Base-by-base conservation (phyloP, 2,329 filamentous ascomycete genomes). In the Bipolaris cookei region DNA sequence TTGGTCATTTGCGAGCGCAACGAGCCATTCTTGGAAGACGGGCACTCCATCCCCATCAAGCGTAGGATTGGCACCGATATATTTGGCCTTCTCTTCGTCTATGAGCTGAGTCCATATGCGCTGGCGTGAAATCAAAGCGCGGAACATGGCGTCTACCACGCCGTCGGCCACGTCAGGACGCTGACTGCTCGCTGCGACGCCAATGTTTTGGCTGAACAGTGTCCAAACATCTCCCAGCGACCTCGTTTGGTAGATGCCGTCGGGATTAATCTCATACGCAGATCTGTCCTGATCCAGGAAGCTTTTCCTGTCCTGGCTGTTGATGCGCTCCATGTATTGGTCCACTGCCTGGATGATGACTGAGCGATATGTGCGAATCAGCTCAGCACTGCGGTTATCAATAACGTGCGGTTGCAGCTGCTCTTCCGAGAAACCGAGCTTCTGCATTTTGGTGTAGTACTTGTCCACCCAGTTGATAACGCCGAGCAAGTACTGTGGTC, bases 251-350 rank as follows among this genome's bases (percentile, higher is more conserved):
- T 97, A 93, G 75, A 91, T 93, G 58, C 92, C 92, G 74, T 96
- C 92, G 71, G 93, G 88, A 30, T 73, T 73, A 51, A 62, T 87
- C 73, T 97, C 92, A 61, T 97, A 83, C 71, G 93, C 91, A 68
- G 92, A 90, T 57, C 88, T 84, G 66, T 87, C 88, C 61, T 93
- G 88, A 54, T 92, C 88, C 45, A 87, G 81, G 76, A 99, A 96
- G 66, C 91, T 89, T 68, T 88, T 89, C 70, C 85, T 86, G 77
- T 99, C 96, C 42, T 91, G 88, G 7, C 83, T 83, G 68, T 91
- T 92, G 76, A 99, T 97, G 56, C 92, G 88, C 62, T 96, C 91
- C 83, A 98, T 96, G 93, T 95, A 99, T 80, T 98, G 91, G 75
- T 97, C 94, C 57, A 99, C 88, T 59, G 92, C 93, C 73, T 90